Evolutionary conservation across 768 basidiomycete genomes (phyloP), one percentile per base, ranked within the genome.

Genomic region (Suillus subalutaceus): DNA sequence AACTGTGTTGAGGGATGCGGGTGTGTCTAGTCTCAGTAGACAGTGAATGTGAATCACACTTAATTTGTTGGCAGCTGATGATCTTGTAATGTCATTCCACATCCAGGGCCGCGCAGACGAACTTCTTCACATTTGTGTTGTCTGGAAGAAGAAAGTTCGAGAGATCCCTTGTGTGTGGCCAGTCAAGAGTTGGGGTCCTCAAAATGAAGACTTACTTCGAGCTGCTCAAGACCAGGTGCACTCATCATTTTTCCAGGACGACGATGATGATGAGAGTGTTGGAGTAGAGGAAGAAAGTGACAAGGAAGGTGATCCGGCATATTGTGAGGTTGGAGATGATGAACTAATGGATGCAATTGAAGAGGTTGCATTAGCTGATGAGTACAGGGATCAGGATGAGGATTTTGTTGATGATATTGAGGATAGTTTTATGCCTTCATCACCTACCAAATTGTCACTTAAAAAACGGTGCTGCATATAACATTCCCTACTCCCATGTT

Each of bases 311-410:
- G 3, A 62, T 40, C 7, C 2, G 9, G 35, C 20, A 7, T 26
- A 63, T 35, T 18, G 3, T 15, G 52, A 53, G 52, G 52, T 53
- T 53, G 30, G 52, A 30, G 52, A 53, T 65, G 58, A 65, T 60
- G 53, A 63, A 44, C 23, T 65, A 6, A 58, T 65, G 64, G 43
- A 16, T 44, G 64, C 16, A 1, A 44, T 62, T 35, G 59, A 62
- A n/a, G 58, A 65, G 18, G 56, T 65, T 55, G 58, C 59, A 65
- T 44, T 65, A 46, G n/a, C 64, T 26, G 55, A 65, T 18, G 64
- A 62, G 43, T 62, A 65, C 56, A 43, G 30, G 48, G 38, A 50
- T 16, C 43, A 40, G 44, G 44, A 37, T 30, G 26, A 59, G 43
- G 48, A 43, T 18, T 1, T 30, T 26, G 9, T 26, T 63, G 62